Base-by-base conservation (phyloP, 2,329 filamentous ascomycete species). In the Achaetomium macrosporum region DNA sequence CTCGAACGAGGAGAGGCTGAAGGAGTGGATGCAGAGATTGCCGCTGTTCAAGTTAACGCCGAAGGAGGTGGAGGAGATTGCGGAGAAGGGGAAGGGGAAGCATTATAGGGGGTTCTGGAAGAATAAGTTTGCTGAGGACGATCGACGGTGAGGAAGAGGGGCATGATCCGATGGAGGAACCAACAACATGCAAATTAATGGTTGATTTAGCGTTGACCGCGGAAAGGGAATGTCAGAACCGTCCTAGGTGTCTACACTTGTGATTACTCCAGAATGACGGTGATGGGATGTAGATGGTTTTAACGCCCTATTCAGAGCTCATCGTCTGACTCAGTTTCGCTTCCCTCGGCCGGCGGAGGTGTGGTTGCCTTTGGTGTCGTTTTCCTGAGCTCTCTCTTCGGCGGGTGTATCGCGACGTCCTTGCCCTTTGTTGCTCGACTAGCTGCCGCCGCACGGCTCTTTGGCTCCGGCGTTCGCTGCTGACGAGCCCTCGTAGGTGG, bases 81-180 rank as follows among this genome's bases (percentile, higher is more conserved):
- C 73, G 0, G 71, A 77, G 59, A 61, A 76, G 35, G 84, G 84
- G 1, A 71, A 71, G 59, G 64, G 81, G 71, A 84, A 83, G 69
- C 79, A 87, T 65, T 82, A 71, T 61, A 74, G 83, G 31, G 77
- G 69, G 0, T 87, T 81, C 64, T 87, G 81, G 80, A 69, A 57
- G 2, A 58, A 75, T 15, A 73, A 72, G 53, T 84, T 82, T 65
- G 74, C 65, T 10, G 66, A 66, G 1, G 73, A 80, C 53, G 83
- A 86, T 54, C 56, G 61, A 33, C 57, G 64, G 17, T 68, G 40
- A 43, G 12, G 6, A 20, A 13, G 31, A 3, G n/a, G n/a, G n/a
- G n/a, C n/a, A n/a, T n/a, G n/a, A n/a, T n/a, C 10, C 13, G 25
- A 6, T 42, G 29, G 17, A 36, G 13, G 20, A 9, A 16, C 2